Base-by-base conservation (phyloP, 2,329 filamentous ascomycete species). In the Fusarium sp. region DNA sequence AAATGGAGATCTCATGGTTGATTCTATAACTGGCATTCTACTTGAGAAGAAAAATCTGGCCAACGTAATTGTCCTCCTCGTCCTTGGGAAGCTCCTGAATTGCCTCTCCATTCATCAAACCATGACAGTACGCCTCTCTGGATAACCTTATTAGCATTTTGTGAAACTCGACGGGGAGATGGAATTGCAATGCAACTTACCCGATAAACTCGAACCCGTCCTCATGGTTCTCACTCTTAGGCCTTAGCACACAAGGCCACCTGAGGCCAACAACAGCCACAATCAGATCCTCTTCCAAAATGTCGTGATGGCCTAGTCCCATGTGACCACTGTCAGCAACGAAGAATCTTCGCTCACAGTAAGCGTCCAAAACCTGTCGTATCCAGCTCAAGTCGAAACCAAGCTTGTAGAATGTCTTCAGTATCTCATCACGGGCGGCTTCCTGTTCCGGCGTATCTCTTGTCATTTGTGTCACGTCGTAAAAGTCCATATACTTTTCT, bases 61-160 rank as follows among this genome's bases (percentile, higher is more conserved):
- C 68, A 5, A 57, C 17, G 3, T 58, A 16, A 5, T 38, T 6
- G 1, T 36, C 49, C 8, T 44, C 36, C 6, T 55, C 49, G 8
- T 55, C 29, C 40, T 60, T 35, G 4, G 62, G 29, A 3, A 74
- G 61, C 4, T 35, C 53, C 40, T 66, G 6, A 6, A 67, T n/a
- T 0, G 46, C 72, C 22, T 75, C 73, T 3, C 73, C 72, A 9
- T 64, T 42, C 72, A 75, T 75, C 27, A 71, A 59, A 6, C 73
- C 72, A 17, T 75, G 73, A 11, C 64, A 75, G 33, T 75, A 73
- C 4, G 73, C 70, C 20, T 75, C 73, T n/a, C 73, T 74, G 6
- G 6, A 20, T n/a, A 6, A 3, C 20, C n/a, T 24, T 2, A 20
- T 62, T 53, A 73, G 66, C 35, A 10, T 20, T 29, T 20, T 20